A percentile compares a stretch with the other conserved stretches of the same genome.
phyloP scores from a whole-genome alignment of 441 rosid genomes.

The Gossypium lobatum region DNA sequence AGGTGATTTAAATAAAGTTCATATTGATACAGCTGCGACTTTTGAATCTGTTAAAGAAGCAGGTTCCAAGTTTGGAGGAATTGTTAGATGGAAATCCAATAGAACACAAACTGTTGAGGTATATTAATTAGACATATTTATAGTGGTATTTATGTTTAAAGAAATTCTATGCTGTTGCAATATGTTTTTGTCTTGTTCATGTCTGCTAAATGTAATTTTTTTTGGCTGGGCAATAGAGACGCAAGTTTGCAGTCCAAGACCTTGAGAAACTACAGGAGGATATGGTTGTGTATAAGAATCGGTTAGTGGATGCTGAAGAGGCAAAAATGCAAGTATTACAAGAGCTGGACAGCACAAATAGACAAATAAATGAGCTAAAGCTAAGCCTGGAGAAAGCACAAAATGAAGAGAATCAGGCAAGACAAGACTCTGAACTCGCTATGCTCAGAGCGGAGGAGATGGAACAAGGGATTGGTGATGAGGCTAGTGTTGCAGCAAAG shows the following conservation, averaged over 20 bases:
- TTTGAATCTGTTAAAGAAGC: slow-evolving; percentile 90
- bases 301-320: slow-evolving; percentile 57
- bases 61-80: slow-evolving; percentile 93
- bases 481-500: slow-evolving; percentile 83
- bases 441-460: slow-evolving; percentile 79
- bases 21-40: slow-evolving; percentile 80
- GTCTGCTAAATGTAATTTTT: background rate
- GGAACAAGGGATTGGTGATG: slow-evolving; percentile 86
- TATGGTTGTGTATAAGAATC: slow-evolving; percentile 53
- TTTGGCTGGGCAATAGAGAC: slow-evolving; percentile 30
- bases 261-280: slow-evolving; percentile 68
- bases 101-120: slow-evolving; percentile 77
- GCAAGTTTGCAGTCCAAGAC: slow-evolving; percentile 67
- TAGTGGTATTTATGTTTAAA: background rate
- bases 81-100: slow-evolving; percentile 96
- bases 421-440: slow-evolving; percentile 86
- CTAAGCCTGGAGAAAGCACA: slow-evolving; percentile 76
- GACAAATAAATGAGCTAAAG: slow-evolving; percentile 78
- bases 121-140: background rate
- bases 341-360: slow-evolving; percentile 76
- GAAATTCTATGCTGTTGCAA: slow-evolving; percentile 7
- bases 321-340: slow-evolving; percentile 51
- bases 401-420: slow-evolving; percentile 88
- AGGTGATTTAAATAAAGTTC: slow-evolving; percentile 29
- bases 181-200: background rate